A percentile compares a stretch with the other conserved stretches of the same genome.
phyloP scores from a whole-genome alignment of 2,329 filamentous ascomycete species.

The Cadophora malorum region DNA sequence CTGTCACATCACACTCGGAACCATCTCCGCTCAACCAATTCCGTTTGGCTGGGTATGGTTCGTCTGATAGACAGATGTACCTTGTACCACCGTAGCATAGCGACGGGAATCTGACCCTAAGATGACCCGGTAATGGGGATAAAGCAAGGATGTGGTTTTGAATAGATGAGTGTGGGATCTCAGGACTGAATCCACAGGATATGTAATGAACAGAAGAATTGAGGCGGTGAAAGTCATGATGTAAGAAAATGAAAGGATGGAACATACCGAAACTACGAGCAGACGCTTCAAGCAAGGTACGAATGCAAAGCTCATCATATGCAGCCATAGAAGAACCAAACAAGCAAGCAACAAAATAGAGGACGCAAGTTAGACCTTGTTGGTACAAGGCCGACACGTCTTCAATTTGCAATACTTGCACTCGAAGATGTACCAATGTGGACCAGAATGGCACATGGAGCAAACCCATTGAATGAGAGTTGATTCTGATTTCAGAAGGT shows the following conservation, averaged over 20 bases:
- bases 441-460: conserved; percentile 67
- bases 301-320: not conserved
- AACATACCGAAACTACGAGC: not conserved
- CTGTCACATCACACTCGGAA: conserved; percentile 1
- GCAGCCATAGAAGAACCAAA: not conserved
- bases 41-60: conserved; percentile 1
- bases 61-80: not conserved
- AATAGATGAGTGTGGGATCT: conserved; percentile 2
- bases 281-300: not conserved
- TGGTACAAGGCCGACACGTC: conserved; percentile 62
- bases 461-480: conserved; percentile 71
- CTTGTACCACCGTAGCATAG: not conserved
- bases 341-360: conserved; percentile 7
- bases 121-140: not conserved
- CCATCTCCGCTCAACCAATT: not conserved
- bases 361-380: conserved; percentile 40
- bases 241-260: not conserved
- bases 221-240: not conserved
- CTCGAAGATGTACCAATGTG: conserved; percentile 73
- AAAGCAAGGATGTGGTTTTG: not conserved
- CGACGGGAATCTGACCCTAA: not conserved
- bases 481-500: conserved; percentile 70
- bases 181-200: not conserved
- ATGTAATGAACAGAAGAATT: not conserved
- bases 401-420: conserved; percentile 73